phyloP scores from a whole-genome alignment of 78 protist genomes.

The Cyanophora paradoxa region DNA sequence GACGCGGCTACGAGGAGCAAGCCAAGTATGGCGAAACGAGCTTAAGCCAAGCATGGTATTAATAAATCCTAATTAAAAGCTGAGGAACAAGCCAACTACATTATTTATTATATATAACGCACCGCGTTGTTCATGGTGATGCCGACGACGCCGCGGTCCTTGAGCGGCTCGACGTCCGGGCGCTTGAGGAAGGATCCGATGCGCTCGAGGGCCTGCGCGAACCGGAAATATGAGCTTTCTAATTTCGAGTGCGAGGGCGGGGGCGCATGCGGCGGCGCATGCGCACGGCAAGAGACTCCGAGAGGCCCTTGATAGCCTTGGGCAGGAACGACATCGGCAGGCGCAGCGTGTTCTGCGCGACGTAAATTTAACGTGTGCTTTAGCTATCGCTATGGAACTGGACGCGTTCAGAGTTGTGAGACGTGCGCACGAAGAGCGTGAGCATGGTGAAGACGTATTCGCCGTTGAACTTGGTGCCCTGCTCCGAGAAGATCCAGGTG shows the following conservation, averaged over 20 bases:
- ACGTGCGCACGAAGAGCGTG: not conserved
- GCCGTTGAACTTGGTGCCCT: not conserved
- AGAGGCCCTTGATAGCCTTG: not conserved
- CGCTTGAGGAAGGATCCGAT: not conserved
- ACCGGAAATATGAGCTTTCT: not conserved
- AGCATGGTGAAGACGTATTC: not conserved
- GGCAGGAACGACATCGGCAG: constrained; percentile 54
- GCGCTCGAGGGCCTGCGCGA: not conserved
- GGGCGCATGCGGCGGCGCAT: too few species aligned
- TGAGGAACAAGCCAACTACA: too few species aligned
- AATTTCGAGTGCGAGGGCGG: not conserved
- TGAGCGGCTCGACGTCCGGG: not conserved
- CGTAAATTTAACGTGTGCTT: not conserved
- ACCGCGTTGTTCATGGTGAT: not conserved
- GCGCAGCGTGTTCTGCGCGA: not conserved
- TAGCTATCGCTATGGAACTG: not conserved
- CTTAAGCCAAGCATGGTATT: too few species aligned
- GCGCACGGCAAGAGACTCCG: not conserved
- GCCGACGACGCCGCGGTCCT: not conserved
- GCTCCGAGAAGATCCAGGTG: not conserved
- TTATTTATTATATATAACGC: too few species aligned
- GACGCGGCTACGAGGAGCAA: too few species aligned
- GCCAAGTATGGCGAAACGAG: too few species aligned
- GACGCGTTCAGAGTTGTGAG: too few species aligned
- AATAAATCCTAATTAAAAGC: too few species aligned